phyloP scores from a whole-genome alignment of 2,329 filamentous ascomycete species.

The Penicillium sp. region DNA sequence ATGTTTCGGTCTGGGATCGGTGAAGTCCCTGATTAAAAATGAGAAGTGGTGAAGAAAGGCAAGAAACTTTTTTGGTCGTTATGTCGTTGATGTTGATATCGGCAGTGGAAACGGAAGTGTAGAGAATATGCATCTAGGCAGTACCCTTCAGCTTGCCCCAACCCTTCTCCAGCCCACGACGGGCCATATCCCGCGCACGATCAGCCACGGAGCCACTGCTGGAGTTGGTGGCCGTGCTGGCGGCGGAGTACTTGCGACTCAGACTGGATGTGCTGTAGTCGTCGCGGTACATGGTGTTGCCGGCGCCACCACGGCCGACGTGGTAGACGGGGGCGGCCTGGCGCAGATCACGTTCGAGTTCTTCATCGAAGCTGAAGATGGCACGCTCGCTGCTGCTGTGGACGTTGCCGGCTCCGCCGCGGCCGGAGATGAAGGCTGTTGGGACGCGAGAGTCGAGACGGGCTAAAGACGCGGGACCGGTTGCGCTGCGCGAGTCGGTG shows the following conservation, averaged over 20 bases:
- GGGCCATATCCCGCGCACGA: slow-evolving; percentile 34
- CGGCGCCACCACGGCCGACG: slow-evolving; percentile 60
- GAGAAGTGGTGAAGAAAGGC: slow-evolving; percentile 1
- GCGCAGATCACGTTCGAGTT: slow-evolving; percentile 57
- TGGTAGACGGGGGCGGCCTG: slow-evolving; percentile 61
- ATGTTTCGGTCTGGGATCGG: slow-evolving; percentile 1
- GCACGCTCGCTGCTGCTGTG: slow-evolving; percentile 52
- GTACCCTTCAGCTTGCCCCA: slow-evolving; percentile 41
- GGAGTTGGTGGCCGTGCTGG: slow-evolving; percentile 35
- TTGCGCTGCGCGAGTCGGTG: slow-evolving; percentile 44
- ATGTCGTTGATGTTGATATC: slow-evolving; percentile 10
- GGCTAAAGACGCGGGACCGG: slow-evolving; percentile 49
- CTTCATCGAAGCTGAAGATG: slow-evolving; percentile 67
- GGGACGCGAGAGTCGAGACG: slow-evolving; percentile 47
- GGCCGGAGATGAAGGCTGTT: slow-evolving; percentile 45
- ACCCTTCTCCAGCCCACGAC: slow-evolving; percentile 36
- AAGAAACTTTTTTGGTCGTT: slow-evolving; percentile 20
- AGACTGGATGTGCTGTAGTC: slow-evolving; percentile 25
- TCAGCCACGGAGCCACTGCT: slow-evolving; percentile 36
- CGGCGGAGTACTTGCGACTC: slow-evolving; percentile 35
- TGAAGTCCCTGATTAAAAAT: slow-evolving; percentile 2
- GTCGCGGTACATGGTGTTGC: slow-evolving; percentile 47
- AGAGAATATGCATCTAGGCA: slow-evolving; percentile 20
- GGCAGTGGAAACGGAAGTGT: not conserved
- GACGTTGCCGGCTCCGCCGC: slow-evolving; percentile 57